phyloP scores from a whole-genome alignment of 2,329 filamentous ascomycete species.

The Cadophora sp. region DNA sequence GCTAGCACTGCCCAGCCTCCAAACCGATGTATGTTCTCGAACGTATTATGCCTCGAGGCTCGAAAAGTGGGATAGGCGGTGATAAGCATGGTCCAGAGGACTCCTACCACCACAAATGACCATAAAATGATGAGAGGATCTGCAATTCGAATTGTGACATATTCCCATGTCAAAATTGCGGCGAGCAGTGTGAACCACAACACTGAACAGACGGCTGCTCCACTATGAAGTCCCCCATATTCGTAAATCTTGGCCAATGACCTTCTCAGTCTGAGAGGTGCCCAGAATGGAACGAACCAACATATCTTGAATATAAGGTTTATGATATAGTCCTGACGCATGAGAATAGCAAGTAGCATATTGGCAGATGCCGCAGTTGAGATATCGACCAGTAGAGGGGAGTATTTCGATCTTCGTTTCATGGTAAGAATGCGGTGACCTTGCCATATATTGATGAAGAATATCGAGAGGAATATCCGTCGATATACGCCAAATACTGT shows the following conservation, averaged over 20 bases:
- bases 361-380: conserved; percentile 48
- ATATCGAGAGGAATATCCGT: conserved; percentile 60
- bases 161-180: conserved; percentile 37
- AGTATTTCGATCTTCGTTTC: conserved; percentile 33
- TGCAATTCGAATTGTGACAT: conserved; percentile 28
- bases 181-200: conserved; percentile 55
- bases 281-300: conserved; percentile 54
- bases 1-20: conserved; percentile 59
- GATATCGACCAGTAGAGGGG: conserved; percentile 34
- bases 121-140: conserved; percentile 35
- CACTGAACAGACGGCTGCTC: conserved; percentile 55
- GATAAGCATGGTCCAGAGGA: conserved; percentile 56
- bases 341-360: conserved; percentile 55
- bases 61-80: conserved; percentile 60
- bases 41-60: conserved; percentile 58
- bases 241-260: conserved; percentile 59
- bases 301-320: conserved; percentile 56
- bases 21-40: conserved; percentile 64
- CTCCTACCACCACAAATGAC: conserved; percentile 46
- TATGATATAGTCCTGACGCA: conserved; percentile 61
- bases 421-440: conserved; percentile 49
- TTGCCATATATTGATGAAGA: conserved; percentile 55
- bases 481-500: conserved; percentile 60
- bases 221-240: conserved; percentile 60
- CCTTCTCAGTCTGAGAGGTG: conserved; percentile 57